phyloP scores from a whole-genome alignment of 257 asterid species.

The Ilex asprella region DNA sequence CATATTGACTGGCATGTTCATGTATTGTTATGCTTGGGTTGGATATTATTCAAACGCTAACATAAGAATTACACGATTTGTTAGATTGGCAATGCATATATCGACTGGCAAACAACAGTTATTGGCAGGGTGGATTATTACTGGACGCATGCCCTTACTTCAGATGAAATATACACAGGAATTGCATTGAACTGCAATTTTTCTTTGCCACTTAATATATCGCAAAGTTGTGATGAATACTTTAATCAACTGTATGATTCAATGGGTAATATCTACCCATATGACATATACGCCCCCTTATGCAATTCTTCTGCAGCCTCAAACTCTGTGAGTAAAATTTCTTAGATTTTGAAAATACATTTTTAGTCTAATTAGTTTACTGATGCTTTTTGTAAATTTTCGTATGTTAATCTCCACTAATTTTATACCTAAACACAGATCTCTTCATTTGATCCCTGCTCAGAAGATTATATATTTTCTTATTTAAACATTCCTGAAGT shows the following conservation, averaged over 20 bases:
- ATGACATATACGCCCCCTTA: conserved; percentile 39
- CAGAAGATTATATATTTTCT: conserved; percentile 17
- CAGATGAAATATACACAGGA: conserved; percentile 50
- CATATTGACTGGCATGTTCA: background rate
- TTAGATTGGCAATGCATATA: conserved; percentile 60
- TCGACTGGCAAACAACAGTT: conserved; percentile 22
- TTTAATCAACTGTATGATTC: conserved; percentile 11
- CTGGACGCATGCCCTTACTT: conserved; percentile 56
- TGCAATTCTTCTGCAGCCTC: conserved; percentile 31
- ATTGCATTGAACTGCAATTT: conserved; percentile 40
- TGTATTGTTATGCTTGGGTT: background rate
- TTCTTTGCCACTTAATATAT: conserved; percentile 5
- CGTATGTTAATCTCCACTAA: background rate
- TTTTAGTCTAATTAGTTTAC: too few relatives aligned
- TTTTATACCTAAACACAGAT: conserved; percentile 14
- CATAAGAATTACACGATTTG: background rate
- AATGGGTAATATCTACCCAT: conserved; percentile 15
- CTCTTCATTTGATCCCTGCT: conserved; percentile 53
- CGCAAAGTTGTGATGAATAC: conserved; percentile 21
- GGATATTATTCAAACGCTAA: background rate
- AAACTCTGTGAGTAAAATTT: conserved; percentile 20
- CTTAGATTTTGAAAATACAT: too few relatives aligned
- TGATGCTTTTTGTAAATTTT: too few relatives aligned
- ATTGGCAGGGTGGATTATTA: conserved; percentile 39
- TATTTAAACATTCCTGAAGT: conserved; percentile 43